A percentile compares a stretch with the other conserved stretches of the same genome.
Conservation (phyloP, 176 grass and related monocot species). For the Musa troglodytarum region DNA sequence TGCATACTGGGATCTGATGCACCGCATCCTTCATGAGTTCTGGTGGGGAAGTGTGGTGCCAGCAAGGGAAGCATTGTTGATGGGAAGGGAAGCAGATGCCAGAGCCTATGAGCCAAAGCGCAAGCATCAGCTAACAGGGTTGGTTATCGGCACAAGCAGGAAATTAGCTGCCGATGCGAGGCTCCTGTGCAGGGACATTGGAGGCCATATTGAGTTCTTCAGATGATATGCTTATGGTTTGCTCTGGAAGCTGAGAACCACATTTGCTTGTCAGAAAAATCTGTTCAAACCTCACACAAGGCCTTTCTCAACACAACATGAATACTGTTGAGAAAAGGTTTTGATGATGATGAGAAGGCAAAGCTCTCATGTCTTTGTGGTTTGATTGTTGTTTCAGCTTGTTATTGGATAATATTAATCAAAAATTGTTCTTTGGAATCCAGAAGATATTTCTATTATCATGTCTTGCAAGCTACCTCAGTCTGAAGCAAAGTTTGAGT, state of each 20-base stretch:
- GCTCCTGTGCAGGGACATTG: constrained; percentile 80
- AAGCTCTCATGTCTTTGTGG: not conserved
- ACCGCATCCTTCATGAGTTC: constrained; percentile 60
- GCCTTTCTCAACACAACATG: not conserved
- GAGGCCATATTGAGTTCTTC: constrained; percentile 91
- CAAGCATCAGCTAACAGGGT: constrained; percentile 65
- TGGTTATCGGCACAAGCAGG: constrained; percentile 59
- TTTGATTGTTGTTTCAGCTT: not conserved
- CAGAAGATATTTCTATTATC: not conserved
- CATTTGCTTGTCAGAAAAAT: not conserved
- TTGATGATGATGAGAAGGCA: not conserved
- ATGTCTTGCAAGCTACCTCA: not conserved
- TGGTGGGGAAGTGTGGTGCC: constrained; percentile 90
- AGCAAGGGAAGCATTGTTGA: constrained; percentile 44
- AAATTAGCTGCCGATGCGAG: constrained; percentile 67
- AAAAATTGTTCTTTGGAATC: not conserved
- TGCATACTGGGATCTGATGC: constrained; percentile 76
- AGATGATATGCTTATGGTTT: constrained; percentile 24
- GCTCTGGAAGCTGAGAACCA: not conserved
- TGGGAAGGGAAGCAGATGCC: constrained; percentile 46
- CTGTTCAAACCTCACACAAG: not conserved
- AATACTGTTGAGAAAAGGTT: not conserved
- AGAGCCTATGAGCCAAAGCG: constrained; percentile 56
- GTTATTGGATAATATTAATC: not conserved
- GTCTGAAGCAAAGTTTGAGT: not conserved